Percentiles rank a stretch among this genome's conserved stretches.
Evolutionary conservation across 305 asterid genomes (phyloP).

Genomic region (Fraxinus platypoda): DNA sequence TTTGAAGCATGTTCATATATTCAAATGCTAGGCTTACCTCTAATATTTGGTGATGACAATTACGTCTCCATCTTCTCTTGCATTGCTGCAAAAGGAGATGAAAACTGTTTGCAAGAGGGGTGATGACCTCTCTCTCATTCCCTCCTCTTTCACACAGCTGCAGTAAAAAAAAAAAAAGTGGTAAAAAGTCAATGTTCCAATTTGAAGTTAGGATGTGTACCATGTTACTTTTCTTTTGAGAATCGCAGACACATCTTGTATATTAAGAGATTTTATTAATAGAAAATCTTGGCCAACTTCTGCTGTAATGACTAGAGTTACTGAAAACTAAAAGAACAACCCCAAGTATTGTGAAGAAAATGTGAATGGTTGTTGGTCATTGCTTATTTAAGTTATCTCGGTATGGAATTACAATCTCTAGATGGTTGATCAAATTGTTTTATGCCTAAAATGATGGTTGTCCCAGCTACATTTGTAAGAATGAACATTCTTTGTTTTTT

Average conservation of each 20-base stretch:
- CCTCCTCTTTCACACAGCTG: not conserved
- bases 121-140: not conserved
- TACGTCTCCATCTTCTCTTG: not conserved
- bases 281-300: not conserved
- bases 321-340: not conserved
- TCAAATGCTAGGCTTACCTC: not conserved
- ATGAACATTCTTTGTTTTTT: not conserved
- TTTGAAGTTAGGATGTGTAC: not conserved
- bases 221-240: not conserved
- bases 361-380: not conserved
- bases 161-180: not conserved
- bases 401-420: not conserved
- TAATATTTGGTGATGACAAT: not conserved
- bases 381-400: not conserved
- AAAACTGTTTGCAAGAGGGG: not conserved
- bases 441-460: not conserved
- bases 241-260: slow-evolving; percentile 7
- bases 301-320: not conserved
- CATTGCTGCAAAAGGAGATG: not conserved
- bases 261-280: slow-evolving; percentile 3
- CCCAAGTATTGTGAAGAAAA: not conserved
- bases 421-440: not conserved
- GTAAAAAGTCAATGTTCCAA: not conserved
- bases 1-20: not conserved
- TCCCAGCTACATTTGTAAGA: not conserved